These are phyloP conservation scores for Actinidia polygama DNA, from an alignment of 179 eudicot species.

Conservation along the genomic window DNA sequence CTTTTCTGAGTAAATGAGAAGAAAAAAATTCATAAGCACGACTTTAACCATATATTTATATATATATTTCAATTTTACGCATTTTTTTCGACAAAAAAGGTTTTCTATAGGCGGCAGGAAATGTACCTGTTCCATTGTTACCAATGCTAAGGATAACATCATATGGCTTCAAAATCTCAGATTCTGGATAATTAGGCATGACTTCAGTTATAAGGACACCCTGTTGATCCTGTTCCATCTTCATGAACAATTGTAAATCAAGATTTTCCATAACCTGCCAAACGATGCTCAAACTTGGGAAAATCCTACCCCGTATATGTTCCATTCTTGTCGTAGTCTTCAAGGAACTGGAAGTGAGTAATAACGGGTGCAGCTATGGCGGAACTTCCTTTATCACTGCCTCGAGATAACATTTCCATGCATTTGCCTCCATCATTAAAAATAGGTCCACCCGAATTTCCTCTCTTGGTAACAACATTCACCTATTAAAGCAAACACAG, in stretches of 20 bases:
- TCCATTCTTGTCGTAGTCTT: not conserved
- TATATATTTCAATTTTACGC: too few relatives aligned
- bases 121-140: conserved; percentile 3
- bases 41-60: too few relatives aligned
- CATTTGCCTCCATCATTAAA: not conserved
- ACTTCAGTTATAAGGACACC: not conserved
- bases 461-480: not conserved
- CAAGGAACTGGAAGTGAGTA: not conserved
- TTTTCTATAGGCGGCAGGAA: too few relatives aligned
- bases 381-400: not conserved
- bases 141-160: conserved; percentile 8
- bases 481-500: too few relatives aligned
- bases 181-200: not conserved
- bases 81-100: too few relatives aligned
- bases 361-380: not conserved
- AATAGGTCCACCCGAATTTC: not conserved
- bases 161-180: not conserved
- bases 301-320: not conserved
- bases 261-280: not conserved
- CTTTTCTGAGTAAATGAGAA: too few relatives aligned
- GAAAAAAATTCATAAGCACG: too few relatives aligned
- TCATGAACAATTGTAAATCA: not conserved
- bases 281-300: not conserved
- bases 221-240: not conserved
- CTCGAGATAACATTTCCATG: not conserved